These are phyloP conservation scores for Moesziomyces globuligerus DNA, from an alignment of 1,284 basidiomycete species.

Conservation along the genomic window DNA sequence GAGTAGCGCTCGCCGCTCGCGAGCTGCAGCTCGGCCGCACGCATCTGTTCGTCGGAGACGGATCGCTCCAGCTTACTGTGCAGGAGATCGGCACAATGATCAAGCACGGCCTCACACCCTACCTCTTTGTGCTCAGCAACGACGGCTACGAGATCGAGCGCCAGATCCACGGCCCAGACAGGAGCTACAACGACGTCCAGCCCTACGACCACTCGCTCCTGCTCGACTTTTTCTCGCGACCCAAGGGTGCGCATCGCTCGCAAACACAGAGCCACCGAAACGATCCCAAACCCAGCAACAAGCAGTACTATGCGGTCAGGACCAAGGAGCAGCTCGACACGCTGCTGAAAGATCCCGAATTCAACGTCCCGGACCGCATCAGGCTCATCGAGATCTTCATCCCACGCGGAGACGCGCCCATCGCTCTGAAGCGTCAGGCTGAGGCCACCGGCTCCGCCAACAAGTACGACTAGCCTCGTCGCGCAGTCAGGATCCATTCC, in stretches of 20 bases:
- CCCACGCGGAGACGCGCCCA: constrained; percentile 78
- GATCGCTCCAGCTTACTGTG: constrained; percentile 70
- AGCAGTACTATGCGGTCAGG: constrained; percentile 75
- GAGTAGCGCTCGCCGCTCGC: constrained; percentile 80
- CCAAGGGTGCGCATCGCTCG: not conserved
- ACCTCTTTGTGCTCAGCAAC: constrained; percentile 88
- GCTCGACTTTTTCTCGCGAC: constrained; percentile 51
- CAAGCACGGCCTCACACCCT: constrained; percentile 75
- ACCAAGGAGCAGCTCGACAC: constrained; percentile 75
- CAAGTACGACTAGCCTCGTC: constrained; percentile 27
- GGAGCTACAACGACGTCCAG: constrained; percentile 64
- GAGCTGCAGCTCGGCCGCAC: constrained; percentile 74
- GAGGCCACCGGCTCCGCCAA: constrained; percentile 68
- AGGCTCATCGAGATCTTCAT: constrained; percentile 84
- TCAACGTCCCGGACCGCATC: constrained; percentile 74
- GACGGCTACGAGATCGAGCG: constrained; percentile 81
- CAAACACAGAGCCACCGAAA: constrained; percentile 61
- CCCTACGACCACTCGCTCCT: constrained; percentile 48
- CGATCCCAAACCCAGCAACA: constrained; percentile 70
- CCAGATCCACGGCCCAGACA: constrained; percentile 76
- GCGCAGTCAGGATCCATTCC: not conserved
- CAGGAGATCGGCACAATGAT: constrained; percentile 80
- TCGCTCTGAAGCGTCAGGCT: constrained; percentile 72
- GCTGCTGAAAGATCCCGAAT: constrained; percentile 74
- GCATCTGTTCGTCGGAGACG: constrained; percentile 82